Evolutionary conservation across 2,329 filamentous ascomycete genomes (phyloP).

Genomic region (Epichloe coenophiala): DNA sequence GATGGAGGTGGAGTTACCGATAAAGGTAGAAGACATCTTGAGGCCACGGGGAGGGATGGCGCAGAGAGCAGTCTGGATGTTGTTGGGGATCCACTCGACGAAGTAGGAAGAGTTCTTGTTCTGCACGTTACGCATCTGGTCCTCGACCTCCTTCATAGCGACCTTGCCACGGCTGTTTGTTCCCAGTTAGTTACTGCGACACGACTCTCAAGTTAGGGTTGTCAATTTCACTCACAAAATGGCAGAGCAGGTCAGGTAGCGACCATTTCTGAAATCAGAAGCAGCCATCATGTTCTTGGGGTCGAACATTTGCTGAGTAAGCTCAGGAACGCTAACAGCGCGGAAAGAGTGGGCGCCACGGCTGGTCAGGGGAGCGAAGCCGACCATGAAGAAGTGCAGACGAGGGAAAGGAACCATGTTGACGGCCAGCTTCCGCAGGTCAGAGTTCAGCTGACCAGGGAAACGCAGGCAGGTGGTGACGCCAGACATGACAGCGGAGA

Average conservation of each 20-base stretch:
- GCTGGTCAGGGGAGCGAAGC: slow-evolving; percentile 92
- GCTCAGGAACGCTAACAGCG: slow-evolving; percentile 88
- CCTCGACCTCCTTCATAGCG: slow-evolving; percentile 99
- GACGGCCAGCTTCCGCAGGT: slow-evolving; percentile 96
- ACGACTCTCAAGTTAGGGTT: not conserved
- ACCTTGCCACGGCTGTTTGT: slow-evolving; percentile 79
- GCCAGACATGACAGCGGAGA: slow-evolving; percentile 98
- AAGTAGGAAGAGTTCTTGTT: slow-evolving; percentile 99
- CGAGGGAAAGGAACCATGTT: slow-evolving; percentile 99
- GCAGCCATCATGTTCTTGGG: slow-evolving; percentile 99
- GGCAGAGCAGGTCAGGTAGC: slow-evolving; percentile 97
- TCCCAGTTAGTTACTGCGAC: slow-evolving; percentile 6
- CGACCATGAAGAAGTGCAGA: slow-evolving; percentile 99
- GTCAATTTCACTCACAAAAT: slow-evolving; percentile 58
- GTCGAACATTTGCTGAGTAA: slow-evolving; percentile 99
- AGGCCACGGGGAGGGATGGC: slow-evolving; percentile 93
- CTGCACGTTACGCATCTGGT: slow-evolving; percentile 99
- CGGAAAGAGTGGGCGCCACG: slow-evolving; percentile 79
- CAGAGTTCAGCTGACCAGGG: slow-evolving; percentile 98
- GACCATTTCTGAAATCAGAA: slow-evolving; percentile 98
- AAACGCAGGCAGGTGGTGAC: slow-evolving; percentile 97
- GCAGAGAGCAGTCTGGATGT: slow-evolving; percentile 98
- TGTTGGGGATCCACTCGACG: slow-evolving; percentile 99
- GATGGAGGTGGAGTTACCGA: slow-evolving; percentile 98
- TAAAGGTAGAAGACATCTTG: slow-evolving; percentile 98